Evolutionary conservation across 345 rosid species (phyloP).

Genomic region (Sonneratia caseolaris): DNA sequence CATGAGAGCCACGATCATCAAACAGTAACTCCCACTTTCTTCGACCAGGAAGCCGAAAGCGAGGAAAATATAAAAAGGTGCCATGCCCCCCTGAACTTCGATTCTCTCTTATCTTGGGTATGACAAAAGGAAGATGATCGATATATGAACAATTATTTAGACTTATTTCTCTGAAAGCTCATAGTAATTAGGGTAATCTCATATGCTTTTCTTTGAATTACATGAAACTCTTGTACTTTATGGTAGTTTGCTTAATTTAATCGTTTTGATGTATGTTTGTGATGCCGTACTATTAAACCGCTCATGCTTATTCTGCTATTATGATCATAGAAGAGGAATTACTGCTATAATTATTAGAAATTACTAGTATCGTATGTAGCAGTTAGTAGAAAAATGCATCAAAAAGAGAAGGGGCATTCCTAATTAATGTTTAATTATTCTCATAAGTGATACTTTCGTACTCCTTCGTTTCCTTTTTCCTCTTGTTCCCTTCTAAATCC

Average conservation of each 20-base stretch:
- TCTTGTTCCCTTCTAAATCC: too few species aligned
- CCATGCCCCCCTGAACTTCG: neutral
- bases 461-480: too few species aligned
- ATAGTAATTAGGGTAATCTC: neutral
- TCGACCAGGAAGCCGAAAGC: neutral
- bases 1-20: conserved; percentile 23
- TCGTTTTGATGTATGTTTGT: neutral
- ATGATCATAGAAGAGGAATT: neutral
- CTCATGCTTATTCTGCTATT: neutral
- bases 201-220: neutral
- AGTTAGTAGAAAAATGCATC: too few species aligned
- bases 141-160: neutral
- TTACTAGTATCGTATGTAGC: neutral
- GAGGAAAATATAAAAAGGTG: neutral
- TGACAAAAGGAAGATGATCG: neutral
- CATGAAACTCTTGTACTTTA: neutral
- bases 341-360: neutral
- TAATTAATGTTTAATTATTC: too few species aligned
- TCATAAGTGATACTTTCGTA: neutral
- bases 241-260: neutral
- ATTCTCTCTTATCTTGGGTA: neutral
- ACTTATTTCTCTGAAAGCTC: neutral
- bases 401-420: too few species aligned
- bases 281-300: neutral
- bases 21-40: neutral